These are phyloP conservation scores for Volvariella volvacea DNA, from an alignment of 1,284 basidiomycete genomes.

Conservation along the genomic window DNA sequence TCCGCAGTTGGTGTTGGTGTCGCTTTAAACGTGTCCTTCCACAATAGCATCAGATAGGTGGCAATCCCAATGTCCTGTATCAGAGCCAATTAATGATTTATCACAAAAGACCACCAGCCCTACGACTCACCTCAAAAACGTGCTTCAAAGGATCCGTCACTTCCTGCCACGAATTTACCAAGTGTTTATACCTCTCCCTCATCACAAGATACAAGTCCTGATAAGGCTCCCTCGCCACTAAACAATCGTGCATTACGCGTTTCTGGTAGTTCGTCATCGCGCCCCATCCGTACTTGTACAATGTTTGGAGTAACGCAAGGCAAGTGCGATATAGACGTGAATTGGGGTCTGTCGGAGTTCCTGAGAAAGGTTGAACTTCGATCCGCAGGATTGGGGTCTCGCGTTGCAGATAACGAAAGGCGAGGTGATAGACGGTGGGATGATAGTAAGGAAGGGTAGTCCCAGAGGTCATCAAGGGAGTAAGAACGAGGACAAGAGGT, in stretches of 20 bases:
- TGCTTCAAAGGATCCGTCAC: slow-evolving; percentile 81
- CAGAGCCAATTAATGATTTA: background rate
- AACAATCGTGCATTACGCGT: slow-evolving; percentile 77
- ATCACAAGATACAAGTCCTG: slow-evolving; percentile 88
- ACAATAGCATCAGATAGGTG: slow-evolving; percentile 87
- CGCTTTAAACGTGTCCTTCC: slow-evolving; percentile 61
- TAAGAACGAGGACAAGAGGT: slow-evolving; percentile 50
- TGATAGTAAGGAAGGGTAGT: slow-evolving; percentile 71
- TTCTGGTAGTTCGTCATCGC: slow-evolving; percentile 78
- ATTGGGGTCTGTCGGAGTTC: slow-evolving; percentile 35
- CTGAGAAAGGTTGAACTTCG: slow-evolving; percentile 36
- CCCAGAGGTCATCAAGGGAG: slow-evolving; percentile 44
- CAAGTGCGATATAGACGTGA: slow-evolving; percentile 77
- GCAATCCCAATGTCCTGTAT: slow-evolving; percentile 85
- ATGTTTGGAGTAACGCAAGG: slow-evolving; percentile 71
- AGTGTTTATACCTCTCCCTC: slow-evolving; percentile 75
- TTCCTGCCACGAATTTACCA: slow-evolving; percentile 74
- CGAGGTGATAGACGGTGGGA: slow-evolving; percentile 64
- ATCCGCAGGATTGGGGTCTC: slow-evolving; percentile 23
- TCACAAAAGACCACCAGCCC: background rate
- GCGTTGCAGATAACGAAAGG: slow-evolving; percentile 51
- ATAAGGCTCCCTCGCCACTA: slow-evolving; percentile 74
- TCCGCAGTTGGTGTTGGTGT: slow-evolving; percentile 3
- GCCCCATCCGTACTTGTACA: slow-evolving; percentile 86
- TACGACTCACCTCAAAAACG: slow-evolving; percentile 67